Base-by-base conservation (phyloP, 2,329 filamentous ascomycete genomes). In the Fusarium xylarioides region DNA sequence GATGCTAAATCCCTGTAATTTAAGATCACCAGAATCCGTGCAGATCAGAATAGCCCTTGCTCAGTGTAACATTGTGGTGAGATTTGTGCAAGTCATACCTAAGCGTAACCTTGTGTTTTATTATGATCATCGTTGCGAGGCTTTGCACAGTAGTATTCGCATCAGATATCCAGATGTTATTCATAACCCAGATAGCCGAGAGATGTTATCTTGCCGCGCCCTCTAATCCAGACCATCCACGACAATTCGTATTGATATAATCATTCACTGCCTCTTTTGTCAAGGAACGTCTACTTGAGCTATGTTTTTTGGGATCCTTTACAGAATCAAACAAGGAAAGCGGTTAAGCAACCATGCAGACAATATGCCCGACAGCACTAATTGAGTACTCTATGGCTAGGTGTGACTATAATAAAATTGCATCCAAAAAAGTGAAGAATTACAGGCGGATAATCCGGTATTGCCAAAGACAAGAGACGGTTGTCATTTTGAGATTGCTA, bases 231-330 rank as follows among this genome's bases (percentile, higher is more conserved):
- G 23, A 7, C 23, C 14, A 4, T 2, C 5, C 4, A 5, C 5
- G 34, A n/a, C 11, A n/a, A 18, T 28, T 54, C 4, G 5, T n/a
- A 4, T 16, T 28, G 2, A 38, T 9, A 28, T 0, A 21, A 37
- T 28, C 32, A 2, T 37, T 28, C 23, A n/a, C 16, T n/a, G 11
- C 50, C 34, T 37, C 34, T 28, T 37, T 10, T 28, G 11, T 5
- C 7, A n/a, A n/a, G 5, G 4, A 28, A 7, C 8, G 4, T 18
- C 1, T 7, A 28, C 10, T 28, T 5, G 2, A 18, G 7, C 8
- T 12, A 18, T 16, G 14, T 21, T 14, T 10, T 8, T 3, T 12
- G 4, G 1, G 23, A 12, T 10, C 10, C 5, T n/a, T 38, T 9
- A 2, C n/a, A 16, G 14, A n/a, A 7, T 5, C 0, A 28, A n/a